These are phyloP conservation scores for Ambrosiella cleistominuta DNA, from an alignment of 2,329 filamentous ascomycete species.

Conservation along the genomic window DNA sequence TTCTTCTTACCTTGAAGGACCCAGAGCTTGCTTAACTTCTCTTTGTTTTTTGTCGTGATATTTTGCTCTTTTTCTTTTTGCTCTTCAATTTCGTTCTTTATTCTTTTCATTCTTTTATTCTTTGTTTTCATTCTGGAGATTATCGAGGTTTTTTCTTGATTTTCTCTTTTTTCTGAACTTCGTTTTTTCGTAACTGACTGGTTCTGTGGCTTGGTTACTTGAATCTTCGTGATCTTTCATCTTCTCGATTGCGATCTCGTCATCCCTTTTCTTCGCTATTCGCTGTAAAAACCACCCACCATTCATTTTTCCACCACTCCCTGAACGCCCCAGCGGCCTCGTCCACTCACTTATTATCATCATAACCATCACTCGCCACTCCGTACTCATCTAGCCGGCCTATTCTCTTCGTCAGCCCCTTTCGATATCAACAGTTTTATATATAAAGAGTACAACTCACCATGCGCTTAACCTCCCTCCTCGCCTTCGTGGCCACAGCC, in stretches of 20 bases:
- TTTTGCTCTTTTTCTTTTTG: conserved; percentile 6
- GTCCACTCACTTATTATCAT: neutral
- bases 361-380: neutral
- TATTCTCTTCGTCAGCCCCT: conserved; percentile 1
- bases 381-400: neutral
- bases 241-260: neutral
- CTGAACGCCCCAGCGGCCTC: neutral
- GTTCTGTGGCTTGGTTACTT: neutral
- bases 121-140: neutral
- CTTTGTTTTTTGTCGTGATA: neutral
- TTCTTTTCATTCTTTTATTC: conserved; percentile 2
- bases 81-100: neutral
- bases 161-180: neutral
- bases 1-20: neutral
- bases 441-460: neutral
- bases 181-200: neutral
- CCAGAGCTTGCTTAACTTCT: neutral
- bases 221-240: neutral
- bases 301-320: neutral
- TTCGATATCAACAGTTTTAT: neutral
- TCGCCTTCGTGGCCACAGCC: conserved; percentile 4
- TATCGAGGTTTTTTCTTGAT: neutral
- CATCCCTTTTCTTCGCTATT: neutral
- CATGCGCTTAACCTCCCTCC: conserved; percentile 5
- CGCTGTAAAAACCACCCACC: neutral